Percentiles rank a stretch among this genome's conserved stretches.
Conservation (phyloP, 805 yeast genomes). For the Nakazawaea wyomingensis region DNA sequence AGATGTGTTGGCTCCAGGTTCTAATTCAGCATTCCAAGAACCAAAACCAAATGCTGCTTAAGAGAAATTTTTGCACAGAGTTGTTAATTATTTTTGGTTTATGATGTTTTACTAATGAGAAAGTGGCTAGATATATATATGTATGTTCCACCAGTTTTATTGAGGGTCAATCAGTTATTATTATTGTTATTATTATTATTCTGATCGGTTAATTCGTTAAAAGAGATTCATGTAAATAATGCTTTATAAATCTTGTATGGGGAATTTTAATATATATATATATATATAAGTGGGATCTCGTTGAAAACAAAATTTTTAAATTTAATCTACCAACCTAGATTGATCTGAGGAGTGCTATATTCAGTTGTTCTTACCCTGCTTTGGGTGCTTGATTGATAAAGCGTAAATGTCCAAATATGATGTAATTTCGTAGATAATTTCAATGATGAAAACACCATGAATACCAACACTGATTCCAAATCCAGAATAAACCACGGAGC, state of each 20-base stretch:
- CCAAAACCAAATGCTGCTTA: conserved; percentile 15
- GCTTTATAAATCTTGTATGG: background rate
- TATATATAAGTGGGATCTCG: background rate
- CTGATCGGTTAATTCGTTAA: background rate
- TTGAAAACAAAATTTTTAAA: too few species aligned
- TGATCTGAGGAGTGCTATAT: background rate
- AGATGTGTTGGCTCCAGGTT: conserved; percentile 68
- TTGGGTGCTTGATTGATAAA: conserved; percentile 75
- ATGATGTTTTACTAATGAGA: background rate
- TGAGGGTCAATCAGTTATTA: too few species aligned
- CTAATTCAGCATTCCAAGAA: conserved; percentile 37
- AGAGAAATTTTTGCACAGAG: too few species aligned
- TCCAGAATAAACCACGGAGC: conserved; percentile 59
- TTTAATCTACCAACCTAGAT: too few species aligned
- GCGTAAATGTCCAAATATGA: conserved; percentile 80
- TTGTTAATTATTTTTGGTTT: too few species aligned
- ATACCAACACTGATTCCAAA: conserved; percentile 62
- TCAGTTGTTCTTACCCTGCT: conserved; percentile 26
- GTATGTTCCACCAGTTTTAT: too few species aligned
- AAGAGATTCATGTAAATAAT: background rate
- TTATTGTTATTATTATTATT: too few species aligned
- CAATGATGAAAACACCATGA: conserved; percentile 68
- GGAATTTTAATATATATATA: too few species aligned
- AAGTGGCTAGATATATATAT: too few species aligned
- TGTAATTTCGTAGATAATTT: conserved; percentile 76